Evolutionary conservation across 2,329 filamentous ascomycete genomes (phyloP).

Genomic region (Tolypocladium ovalisporum): DNA sequence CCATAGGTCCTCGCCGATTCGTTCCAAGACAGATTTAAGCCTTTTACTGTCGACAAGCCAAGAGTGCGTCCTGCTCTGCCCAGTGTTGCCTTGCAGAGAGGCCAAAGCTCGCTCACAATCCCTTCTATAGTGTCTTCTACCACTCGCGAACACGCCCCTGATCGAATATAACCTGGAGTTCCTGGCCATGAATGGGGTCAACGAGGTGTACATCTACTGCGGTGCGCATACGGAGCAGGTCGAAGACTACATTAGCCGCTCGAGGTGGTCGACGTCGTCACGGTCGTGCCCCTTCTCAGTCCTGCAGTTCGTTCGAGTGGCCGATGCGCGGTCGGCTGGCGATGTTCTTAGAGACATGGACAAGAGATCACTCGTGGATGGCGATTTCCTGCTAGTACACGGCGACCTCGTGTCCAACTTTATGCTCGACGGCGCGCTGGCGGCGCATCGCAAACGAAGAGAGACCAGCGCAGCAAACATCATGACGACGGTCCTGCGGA

Average conservation of each 20-base stretch:
- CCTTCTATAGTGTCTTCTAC: slow-evolving; percentile 67
- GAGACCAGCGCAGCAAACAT: slow-evolving; percentile 85
- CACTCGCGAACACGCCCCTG: slow-evolving; percentile 83
- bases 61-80: slow-evolving; percentile 40
- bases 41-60: slow-evolving; percentile 80
- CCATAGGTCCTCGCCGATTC: slow-evolving; percentile 78
- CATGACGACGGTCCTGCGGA: slow-evolving; percentile 89
- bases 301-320: slow-evolving; percentile 75
- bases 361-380: slow-evolving; percentile 69
- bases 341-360: slow-evolving; percentile 94
- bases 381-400: slow-evolving; percentile 87
- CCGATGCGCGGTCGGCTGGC: slow-evolving; percentile 73
- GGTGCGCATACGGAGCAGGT: slow-evolving; percentile 79
- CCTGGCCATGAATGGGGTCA: slow-evolving; percentile 87
- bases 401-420: slow-evolving; percentile 89
- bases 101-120: neutral
- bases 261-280: slow-evolving; percentile 55
- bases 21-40: slow-evolving; percentile 84
- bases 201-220: slow-evolving; percentile 87
- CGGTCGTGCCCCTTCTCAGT: slow-evolving; percentile 57
- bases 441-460: slow-evolving; percentile 69
- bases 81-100: neutral
- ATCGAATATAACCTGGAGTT: slow-evolving; percentile 98
- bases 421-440: slow-evolving; percentile 67
- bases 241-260: slow-evolving; percentile 73